Evolutionary conservation across 2,329 filamentous ascomycete species (phyloP), one percentile per base, ranked within the genome.

Genomic region (Fusarium sp.): DNA sequence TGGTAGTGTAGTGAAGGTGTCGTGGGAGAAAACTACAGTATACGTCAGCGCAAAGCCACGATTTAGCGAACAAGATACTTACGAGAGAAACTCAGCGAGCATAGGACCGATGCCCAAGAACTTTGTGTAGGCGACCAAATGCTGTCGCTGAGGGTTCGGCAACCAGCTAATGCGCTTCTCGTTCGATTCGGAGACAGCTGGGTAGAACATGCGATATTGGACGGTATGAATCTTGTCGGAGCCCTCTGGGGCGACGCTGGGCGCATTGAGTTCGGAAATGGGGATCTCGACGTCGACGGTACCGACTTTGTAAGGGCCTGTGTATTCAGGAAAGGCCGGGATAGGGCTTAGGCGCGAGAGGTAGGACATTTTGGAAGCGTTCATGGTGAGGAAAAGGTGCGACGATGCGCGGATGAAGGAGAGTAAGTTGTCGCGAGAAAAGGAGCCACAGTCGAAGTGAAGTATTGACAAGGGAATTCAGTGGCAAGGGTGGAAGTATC

Each of bases 201-300:
- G 93, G 76, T 97, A 97, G 80, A 92, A 97, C 60, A 97, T 84
- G 66, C 93, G 88, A 77, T 93, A 96, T 58, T 92, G 90, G 28
- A 97, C 84, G 1, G 93, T 97, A 20, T 88, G 83, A 45, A 94
- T 88, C 44, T 83, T 82, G 57, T 80, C 79, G 7, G 88, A 84
- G 50, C 85, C 83, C 9, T 84, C 81, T 8, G 88, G 86, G 9
- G 82, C 78, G 5, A 84, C 81, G 23, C 85, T 83, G 0, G 89
- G 87, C 2, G 86, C 82, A 3, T 84, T 77, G 8, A 90, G 80
- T 47, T 88, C 84, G 30, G 85, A 83, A 11, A 91, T 83, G 42
- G 93, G 91, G 16, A 97, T 87, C 80, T 97, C 93, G 69, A 95
- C 84, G 74, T 97, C 93, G 75, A 91, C 83, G 13, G 88, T 91